Evolutionary conservation across 352 stramenopile genomes (phyloP).

Genomic region (Pythium dissotocum): DNA sequence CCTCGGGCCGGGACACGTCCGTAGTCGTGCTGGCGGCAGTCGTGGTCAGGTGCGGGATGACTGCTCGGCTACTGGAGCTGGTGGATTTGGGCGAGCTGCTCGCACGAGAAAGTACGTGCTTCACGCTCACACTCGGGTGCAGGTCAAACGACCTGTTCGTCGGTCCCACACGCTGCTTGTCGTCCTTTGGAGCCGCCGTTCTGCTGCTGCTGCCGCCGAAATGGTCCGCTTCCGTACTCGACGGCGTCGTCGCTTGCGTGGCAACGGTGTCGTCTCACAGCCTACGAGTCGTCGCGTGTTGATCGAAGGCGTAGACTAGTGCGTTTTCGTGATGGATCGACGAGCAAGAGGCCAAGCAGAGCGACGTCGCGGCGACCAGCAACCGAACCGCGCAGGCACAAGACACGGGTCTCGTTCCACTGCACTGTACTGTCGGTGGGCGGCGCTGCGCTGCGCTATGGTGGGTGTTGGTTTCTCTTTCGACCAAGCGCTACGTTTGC

Average conservation of each 20-base stretch:
- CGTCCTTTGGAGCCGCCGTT: not conserved
- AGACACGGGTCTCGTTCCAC: not conserved
- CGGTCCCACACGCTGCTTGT: not conserved
- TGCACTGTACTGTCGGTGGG: not conserved
- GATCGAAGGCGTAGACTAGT: not conserved
- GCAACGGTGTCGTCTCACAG: not conserved
- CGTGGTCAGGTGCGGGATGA: not conserved
- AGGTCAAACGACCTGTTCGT: conserved; percentile 1
- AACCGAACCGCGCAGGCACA: not conserved
- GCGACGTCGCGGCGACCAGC: not conserved
- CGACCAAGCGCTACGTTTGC: not conserved
- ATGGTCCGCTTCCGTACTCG: not conserved
- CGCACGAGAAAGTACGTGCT: conserved; percentile 1
- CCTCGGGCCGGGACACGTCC: not conserved
- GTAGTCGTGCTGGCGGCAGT: not conserved
- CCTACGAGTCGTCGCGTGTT: not conserved
- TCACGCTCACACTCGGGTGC: not conserved
- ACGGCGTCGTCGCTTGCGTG: not conserved
- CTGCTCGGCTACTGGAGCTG: not conserved
- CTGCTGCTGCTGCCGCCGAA: not conserved
- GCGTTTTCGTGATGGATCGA: not conserved
- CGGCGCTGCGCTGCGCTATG: no score
- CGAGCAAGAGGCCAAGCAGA: not conserved
- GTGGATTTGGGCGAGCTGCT: conserved; percentile 5
- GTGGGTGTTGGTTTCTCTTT: conserved; percentile 8